Evolutionary conservation across 768 basidiomycete species (phyloP).

Genomic region (Vararia minispora): DNA sequence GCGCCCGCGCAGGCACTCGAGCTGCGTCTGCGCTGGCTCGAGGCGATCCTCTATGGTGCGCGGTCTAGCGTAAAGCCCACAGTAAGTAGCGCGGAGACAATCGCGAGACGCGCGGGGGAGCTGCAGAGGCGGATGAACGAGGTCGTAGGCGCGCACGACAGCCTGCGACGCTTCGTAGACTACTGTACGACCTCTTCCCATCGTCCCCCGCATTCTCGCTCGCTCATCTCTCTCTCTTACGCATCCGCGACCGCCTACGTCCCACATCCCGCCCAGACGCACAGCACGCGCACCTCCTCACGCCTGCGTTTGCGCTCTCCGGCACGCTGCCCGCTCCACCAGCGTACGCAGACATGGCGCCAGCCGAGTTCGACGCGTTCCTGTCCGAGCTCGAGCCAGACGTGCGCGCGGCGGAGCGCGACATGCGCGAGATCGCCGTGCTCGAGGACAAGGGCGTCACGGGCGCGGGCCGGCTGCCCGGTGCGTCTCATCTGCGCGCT

Average conservation of each 20-base stretch:
- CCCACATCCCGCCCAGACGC: conserved; percentile 40
- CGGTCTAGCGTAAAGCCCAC: conserved; percentile 28
- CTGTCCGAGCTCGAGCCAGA: conserved; percentile 76
- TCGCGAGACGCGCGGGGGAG: conserved; percentile 48
- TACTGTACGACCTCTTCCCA: conserved; percentile 39
- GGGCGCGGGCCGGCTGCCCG: conserved; percentile 58
- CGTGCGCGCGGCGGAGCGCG: conserved; percentile 71
- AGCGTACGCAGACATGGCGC: conserved; percentile 52
- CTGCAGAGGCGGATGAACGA: conserved; percentile 45
- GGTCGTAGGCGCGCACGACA: conserved; percentile 58
- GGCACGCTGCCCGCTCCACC: conserved; percentile 39
- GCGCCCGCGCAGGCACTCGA: conserved; percentile 63
- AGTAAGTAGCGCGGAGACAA: conserved; percentile 42
- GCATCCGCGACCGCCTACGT: not conserved
- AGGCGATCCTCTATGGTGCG: conserved; percentile 63
- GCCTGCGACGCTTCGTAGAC: conserved; percentile 62
- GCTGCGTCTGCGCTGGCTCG: conserved; percentile 68
- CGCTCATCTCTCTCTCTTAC: conserved; percentile 1
- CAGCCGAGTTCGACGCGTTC: conserved; percentile 59
- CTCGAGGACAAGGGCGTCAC: conserved; percentile 63
- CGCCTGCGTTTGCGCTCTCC: conserved; percentile 68
- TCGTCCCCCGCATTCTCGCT: not conserved
- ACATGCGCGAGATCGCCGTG: conserved; percentile 66
- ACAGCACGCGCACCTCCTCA: conserved; percentile 62
- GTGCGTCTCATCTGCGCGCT: no score